These are phyloP conservation scores for Flaveria brownii DNA, from an alignment of 129 eudicot genomes.

Conservation along the genomic window DNA sequence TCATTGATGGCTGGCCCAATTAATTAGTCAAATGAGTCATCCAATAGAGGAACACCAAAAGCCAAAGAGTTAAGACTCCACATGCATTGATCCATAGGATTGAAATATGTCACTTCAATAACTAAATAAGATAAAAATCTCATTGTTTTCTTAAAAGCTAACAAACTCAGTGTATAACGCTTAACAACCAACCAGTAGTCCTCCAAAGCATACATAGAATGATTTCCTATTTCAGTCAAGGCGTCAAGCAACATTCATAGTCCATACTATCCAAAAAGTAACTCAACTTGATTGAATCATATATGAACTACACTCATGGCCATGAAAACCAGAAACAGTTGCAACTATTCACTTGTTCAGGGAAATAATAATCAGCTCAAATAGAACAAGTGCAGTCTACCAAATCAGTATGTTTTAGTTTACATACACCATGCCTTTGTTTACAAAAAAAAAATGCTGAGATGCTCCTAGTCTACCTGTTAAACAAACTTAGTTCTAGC, in stretches of 20 bases:
- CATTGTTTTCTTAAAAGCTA: neutral
- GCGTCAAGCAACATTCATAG: neutral
- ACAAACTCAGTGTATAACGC: neutral
- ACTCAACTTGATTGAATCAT: neutral
- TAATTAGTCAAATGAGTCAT: neutral
- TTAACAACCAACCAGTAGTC: neutral
- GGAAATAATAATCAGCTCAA: neutral
- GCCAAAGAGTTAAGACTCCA: slow-evolving; percentile 3
- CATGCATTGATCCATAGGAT: slow-evolving; percentile 11
- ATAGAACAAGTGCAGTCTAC: neutral
- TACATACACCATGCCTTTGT: neutral
- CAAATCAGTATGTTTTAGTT: neutral
- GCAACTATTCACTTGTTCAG: neutral
- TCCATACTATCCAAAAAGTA: neutral
- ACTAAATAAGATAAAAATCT: neutral
- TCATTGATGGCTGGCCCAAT: neutral
- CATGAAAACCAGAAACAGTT: slow-evolving; percentile 13
- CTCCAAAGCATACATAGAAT: neutral
- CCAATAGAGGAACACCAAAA: neutral
- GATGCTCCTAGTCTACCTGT: no score
- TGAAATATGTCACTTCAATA: neutral
- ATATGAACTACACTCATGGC: neutral
- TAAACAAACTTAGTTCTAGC: neutral
- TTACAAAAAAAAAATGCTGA: neutral
- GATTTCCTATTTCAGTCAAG: neutral